Base-by-base conservation (phyloP, 345 rosid species). In the Cardamine chenopodiifolia region DNA sequence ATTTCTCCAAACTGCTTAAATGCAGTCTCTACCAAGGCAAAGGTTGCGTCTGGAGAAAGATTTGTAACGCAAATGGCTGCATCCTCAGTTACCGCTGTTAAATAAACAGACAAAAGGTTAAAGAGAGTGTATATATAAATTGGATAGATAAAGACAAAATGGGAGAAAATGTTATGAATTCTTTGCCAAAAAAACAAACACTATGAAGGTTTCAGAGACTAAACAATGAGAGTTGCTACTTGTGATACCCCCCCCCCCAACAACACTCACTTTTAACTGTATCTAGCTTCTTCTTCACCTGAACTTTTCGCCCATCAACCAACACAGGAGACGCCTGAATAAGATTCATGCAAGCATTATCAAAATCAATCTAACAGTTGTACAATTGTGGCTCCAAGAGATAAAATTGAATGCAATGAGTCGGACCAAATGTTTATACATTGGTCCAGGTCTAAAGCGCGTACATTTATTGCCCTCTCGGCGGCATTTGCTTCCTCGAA, bases 381-480 rank as follows among this genome's bases (percentile, higher is more conserved):
- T 29, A 29, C 32, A 29, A 5, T 29, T 26, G 29, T 26, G 29
- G 29, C 29, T 2, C 29, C 29, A 26, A 29, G 7, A 31, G 8
- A 31, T 31, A 8, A 31, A 31, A 31, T 31, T 1, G 2, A 31
- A 31, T 31, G 9, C 34, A 31, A 31, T 31, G 35, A 52, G 10
- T 50, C 68, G 0, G 18, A 26, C 14, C 25, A 23, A 31, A 31
- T n/a, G 12, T 28, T 6, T 55, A 20, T 1, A 3, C 8, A 13
- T 12, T 17, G 26, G 40, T 28, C 39, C 26, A 17, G 15, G 58
- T 48, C 58, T 20, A 68, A 54, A 19, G 35, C 8, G 35, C 20
- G 65, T 75, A 92, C 96, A 91, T 86, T 78, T 54, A 88, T 76
- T 22, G 98, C 98, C 62, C 85, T 85, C 73, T 82, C 83, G 64